phyloP scores from a whole-genome alignment of 2,329 filamentous ascomycete genomes.

The Hypoxylon sp. region DNA sequence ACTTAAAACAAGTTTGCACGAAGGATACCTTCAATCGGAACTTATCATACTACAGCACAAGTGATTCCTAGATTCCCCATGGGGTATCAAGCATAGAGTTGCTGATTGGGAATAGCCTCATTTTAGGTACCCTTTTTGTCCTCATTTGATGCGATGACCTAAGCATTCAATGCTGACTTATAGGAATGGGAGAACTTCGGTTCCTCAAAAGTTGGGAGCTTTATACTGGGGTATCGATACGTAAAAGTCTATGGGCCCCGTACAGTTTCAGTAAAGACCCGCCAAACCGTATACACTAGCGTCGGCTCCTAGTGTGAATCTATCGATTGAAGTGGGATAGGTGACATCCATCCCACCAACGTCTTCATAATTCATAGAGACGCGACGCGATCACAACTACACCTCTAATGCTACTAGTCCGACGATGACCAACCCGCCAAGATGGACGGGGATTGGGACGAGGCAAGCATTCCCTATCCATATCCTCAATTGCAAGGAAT shows the following conservation, averaged over 20 bases:
- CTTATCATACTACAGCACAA: no score
- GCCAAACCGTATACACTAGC: slow-evolving; percentile 3
- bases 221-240: background rate
- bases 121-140: no score
- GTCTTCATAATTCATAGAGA: slow-evolving; percentile 22
- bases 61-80: no score
- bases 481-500: slow-evolving; percentile 3
- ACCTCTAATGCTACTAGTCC: slow-evolving; percentile 31
- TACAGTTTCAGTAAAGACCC: background rate
- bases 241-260: background rate
- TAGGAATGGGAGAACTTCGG: background rate
- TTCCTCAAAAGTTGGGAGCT: background rate
- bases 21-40: no score
- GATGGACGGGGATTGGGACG: slow-evolving; percentile 78
- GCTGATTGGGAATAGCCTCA: no score
- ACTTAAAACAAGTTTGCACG: no score
- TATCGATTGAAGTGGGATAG: slow-evolving; percentile 27
- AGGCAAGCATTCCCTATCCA: slow-evolving; percentile 60
- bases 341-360: slow-evolving; percentile 5
- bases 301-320: slow-evolving; percentile 4
- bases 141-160: no score
- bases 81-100: no score
- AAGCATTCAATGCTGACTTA: no score
- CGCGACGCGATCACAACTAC: slow-evolving; percentile 26
- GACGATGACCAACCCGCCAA: slow-evolving; percentile 52